A percentile compares a stretch with the other conserved stretches of the same genome.
Conservation (phyloP, 208 protist species). For the Wallacemonas rigidus region DNA sequence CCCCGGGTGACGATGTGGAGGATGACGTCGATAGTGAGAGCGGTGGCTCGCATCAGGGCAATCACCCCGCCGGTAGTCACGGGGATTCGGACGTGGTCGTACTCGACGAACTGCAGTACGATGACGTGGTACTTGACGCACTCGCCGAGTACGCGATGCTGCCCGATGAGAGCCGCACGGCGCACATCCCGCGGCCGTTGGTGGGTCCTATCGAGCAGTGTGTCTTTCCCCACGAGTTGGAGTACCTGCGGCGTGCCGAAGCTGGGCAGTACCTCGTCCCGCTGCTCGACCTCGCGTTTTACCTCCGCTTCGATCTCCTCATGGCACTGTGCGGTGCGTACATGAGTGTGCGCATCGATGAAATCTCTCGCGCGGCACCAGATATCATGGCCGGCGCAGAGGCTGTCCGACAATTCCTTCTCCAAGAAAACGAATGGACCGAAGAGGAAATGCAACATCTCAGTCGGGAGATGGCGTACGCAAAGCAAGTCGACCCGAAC, state of each 20-base stretch:
- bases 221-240: slow-evolving; percentile 40
- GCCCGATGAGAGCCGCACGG: slow-evolving; percentile 23
- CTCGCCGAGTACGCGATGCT: slow-evolving; percentile 37
- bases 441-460: slow-evolving; percentile 68
- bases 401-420: slow-evolving; percentile 50
- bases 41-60: slow-evolving; percentile 22
- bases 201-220: slow-evolving; percentile 26
- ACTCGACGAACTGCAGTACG: slow-evolving; percentile 43
- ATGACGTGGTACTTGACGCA: slow-evolving; percentile 38
- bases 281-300: slow-evolving; percentile 51
- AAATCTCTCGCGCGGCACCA: slow-evolving; percentile 52
- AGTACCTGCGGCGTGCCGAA: slow-evolving; percentile 46
- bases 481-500: slow-evolving; percentile 52
- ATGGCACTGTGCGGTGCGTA: slow-evolving; percentile 55
- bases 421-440: slow-evolving; percentile 80
- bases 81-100: slow-evolving; percentile 23
- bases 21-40: slow-evolving; percentile 15
- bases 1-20: slow-evolving; percentile 13
- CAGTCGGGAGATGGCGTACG: slow-evolving; percentile 71
- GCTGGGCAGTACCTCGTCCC: slow-evolving; percentile 35
- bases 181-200: slow-evolving; percentile 52
- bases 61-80: slow-evolving; percentile 15
- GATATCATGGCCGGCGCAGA: slow-evolving; percentile 76
- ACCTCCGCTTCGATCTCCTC: slow-evolving; percentile 49
- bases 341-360: slow-evolving; percentile 55